A percentile compares a stretch with the other conserved stretches of the same genome.
These are phyloP conservation scores for Sanghuangporus weigelae DNA, from an alignment of 1,284 basidiomycete species.

Conservation along the genomic window DNA sequence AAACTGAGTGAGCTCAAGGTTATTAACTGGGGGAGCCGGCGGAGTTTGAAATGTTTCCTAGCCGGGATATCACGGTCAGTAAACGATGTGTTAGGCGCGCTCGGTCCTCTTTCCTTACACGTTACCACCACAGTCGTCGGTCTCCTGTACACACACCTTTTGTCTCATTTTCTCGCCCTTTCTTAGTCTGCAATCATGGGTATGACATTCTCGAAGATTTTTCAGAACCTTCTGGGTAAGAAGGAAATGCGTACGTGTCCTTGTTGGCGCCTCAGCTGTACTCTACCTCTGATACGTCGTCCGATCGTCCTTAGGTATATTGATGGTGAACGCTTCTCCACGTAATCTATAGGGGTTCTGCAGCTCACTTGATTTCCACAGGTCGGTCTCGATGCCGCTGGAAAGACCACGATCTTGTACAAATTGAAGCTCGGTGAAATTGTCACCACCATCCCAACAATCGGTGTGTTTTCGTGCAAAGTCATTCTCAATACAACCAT, in stretches of 20 bases:
- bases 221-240: slow-evolving; percentile 93
- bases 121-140: slow-evolving; percentile 10
- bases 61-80: background rate
- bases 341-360: slow-evolving; percentile 16
- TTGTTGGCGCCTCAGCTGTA: slow-evolving; percentile 13
- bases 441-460: slow-evolving; percentile 98
- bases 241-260: slow-evolving; percentile 94
- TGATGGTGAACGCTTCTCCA: slow-evolving; percentile 52
- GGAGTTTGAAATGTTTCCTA: slow-evolving; percentile 16
- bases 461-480: slow-evolving; percentile 62
- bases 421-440: slow-evolving; percentile 99
- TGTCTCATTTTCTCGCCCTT: slow-evolving; percentile 9
- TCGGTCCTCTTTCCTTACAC: slow-evolving; percentile 2
- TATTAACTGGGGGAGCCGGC: background rate
- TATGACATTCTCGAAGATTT: slow-evolving; percentile 77
- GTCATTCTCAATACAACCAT: background rate
- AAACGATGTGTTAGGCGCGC: slow-evolving; percentile 11
- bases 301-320: slow-evolving; percentile 48
- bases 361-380: slow-evolving; percentile 23
- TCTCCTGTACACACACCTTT: slow-evolving; percentile 4
- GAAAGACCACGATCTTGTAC: slow-evolving; percentile 98
- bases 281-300: slow-evolving; percentile 9
- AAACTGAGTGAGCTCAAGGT: too few species aligned
- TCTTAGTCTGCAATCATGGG: slow-evolving; percentile 53
- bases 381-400: slow-evolving; percentile 96